Base-by-base conservation (phyloP, 352 stramenopile species). In the Globisporangium takayamanum region DNA sequence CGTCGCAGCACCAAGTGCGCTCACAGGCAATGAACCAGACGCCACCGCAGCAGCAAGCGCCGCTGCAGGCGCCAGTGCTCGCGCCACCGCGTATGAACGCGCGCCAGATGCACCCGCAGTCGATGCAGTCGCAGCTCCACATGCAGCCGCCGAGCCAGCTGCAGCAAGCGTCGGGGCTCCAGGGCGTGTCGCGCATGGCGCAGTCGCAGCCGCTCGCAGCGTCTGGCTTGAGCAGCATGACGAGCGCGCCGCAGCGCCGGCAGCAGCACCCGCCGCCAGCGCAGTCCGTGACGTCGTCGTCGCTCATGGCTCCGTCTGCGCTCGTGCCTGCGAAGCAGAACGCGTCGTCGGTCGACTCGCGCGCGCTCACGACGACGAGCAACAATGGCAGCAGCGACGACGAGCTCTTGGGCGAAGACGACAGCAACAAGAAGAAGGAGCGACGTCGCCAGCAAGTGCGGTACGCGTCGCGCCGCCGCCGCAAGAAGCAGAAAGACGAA, bases 401-500 rank as follows among this genome's bases (percentile, higher is more conserved):
- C 12, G 81, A 87, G 15, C 59, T 60, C 0, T 62, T 81, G 59
- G 67, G 66, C 1, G 78, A 88, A 36, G 76, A 87, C 30, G 75
- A 87, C 54, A 59, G 52, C 22, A 73, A 77, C 63, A 88, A 92
- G 68, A 92, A 92, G 70, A 90, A 89, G 59, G 83, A 92, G 59
- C 80, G 81, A 2, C 80, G 83, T 45, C 78, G 78, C 48, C 74
- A 88, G 64, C 83, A 92, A 60, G 83, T 92, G 10, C 80, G 83
- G 41, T 88, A 89, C 55, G 83, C 83, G 46, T 92, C 83, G 54
- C 79, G 78, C 44, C 80, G 80, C 37, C 83, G 83, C 51, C 83
- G 83, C 55, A 88, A 89, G 59, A 93, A 93, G 71, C 83, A 89
- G 53, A 90, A 91, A 52, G 80, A 93, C 61, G 83, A 93, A 61